These are phyloP conservation scores for Fraxinus sp. DNA, from an alignment of 305 asterid species.

Conservation along the genomic window DNA sequence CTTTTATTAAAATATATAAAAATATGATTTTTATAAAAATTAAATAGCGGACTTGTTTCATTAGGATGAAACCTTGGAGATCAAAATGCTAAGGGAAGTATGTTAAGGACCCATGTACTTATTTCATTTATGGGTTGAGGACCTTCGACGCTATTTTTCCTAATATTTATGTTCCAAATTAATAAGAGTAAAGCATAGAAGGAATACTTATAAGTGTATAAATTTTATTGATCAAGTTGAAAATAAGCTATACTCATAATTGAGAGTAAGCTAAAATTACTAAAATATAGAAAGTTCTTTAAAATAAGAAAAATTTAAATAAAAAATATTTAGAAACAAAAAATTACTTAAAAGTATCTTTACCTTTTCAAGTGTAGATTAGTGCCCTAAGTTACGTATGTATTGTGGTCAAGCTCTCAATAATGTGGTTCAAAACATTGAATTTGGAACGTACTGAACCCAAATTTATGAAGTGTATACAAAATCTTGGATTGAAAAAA, in stretches of 20 bases:
- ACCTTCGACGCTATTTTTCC: not conserved
- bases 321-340: not conserved
- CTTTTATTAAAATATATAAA: too few relatives aligned
- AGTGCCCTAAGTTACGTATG: not conserved
- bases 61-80: not conserved
- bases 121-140: not conserved
- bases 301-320: not conserved
- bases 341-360: not conserved
- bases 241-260: not conserved
- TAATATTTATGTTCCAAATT: not conserved
- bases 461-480: not conserved
- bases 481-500: not conserved
- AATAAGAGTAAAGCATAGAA: not conserved
- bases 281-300: not conserved
- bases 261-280: not conserved
- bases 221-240: not conserved
- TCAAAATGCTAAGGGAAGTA: not conserved
- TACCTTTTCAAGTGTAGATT: not conserved
- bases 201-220: not conserved
- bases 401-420: not conserved
- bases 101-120: not conserved
- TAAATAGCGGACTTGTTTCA: not conserved
- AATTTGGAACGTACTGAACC: not conserved
- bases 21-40: too few relatives aligned
- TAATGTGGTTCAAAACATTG: not conserved